Conservation (phyloP, 306 rosid species). For the Quercus wislizeni region DNA sequence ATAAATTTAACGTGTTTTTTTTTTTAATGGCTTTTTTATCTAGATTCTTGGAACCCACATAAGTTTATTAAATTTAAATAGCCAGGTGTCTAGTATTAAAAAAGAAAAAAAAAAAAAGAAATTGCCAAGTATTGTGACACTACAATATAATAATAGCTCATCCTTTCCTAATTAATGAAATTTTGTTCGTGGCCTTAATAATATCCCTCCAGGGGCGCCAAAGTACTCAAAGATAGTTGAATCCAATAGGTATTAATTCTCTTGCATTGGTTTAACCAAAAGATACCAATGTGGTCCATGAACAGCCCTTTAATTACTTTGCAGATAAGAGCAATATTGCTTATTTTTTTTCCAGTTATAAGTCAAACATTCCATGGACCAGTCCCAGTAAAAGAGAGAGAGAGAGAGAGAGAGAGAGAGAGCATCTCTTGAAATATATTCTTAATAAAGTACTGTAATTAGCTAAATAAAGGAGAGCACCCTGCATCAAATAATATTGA, state of each 20-base stretch:
- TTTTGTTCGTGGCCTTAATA: no score
- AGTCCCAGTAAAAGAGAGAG: constrained; percentile 25
- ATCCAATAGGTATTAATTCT: background rate
- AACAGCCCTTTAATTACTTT: constrained; percentile 9
- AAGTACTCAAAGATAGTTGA: background rate
- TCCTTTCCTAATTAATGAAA: no score
- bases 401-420: constrained; percentile 13
- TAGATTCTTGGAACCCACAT: no score
- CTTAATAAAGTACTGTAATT: constrained; percentile 4
- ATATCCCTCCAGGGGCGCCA: no score
- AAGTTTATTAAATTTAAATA: no score
- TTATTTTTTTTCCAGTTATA: constrained; percentile 11
- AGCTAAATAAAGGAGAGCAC: constrained; percentile 20
- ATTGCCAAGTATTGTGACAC: no score
- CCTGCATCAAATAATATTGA: constrained; percentile 24
- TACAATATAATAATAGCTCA: no score
- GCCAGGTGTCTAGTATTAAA: no score
- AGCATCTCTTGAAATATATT: constrained; percentile 6
- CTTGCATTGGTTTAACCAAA: constrained; percentile 5
- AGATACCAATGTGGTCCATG: constrained; percentile 21
- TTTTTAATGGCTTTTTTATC: no score
- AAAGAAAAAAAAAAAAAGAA: no score
- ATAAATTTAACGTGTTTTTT: no score
- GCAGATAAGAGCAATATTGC: background rate
- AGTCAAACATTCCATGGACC: constrained; percentile 50